Percentiles rank a stretch among this genome's conserved stretches.
These are phyloP conservation scores for Leucogyrophana mollusca DNA, from an alignment of 768 basidiomycete species.

Conservation along the genomic window DNA sequence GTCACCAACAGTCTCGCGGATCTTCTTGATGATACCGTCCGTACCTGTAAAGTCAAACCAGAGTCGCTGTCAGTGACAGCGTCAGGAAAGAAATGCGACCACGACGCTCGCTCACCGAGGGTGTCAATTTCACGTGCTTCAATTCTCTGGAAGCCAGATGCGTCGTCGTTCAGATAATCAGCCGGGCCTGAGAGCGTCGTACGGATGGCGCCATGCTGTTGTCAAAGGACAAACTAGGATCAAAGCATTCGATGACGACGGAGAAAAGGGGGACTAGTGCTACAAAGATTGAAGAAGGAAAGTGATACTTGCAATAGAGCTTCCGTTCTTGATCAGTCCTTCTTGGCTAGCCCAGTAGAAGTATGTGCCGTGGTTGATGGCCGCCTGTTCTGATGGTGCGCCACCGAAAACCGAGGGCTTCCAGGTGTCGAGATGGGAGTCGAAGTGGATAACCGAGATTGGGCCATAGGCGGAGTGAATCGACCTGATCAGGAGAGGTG, in stretches of 20 bases:
- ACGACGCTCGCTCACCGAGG: conserved; percentile 66
- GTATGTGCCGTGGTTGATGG: conserved; percentile 87
- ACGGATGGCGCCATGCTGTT: conserved; percentile 82
- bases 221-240: conserved; percentile 68
- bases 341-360: conserved; percentile 88
- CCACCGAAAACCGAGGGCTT: conserved; percentile 74
- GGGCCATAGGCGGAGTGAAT: conserved; percentile 76
- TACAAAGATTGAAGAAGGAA: conserved; percentile 27
- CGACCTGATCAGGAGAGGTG: conserved; percentile 46
- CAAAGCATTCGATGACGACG: conserved; percentile 42
- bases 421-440: conserved; percentile 83
- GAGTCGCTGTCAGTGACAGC: too few species aligned
- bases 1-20: conserved; percentile 73
- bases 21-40: conserved; percentile 76
- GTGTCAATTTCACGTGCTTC: conserved; percentile 85
- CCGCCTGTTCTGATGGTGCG: conserved; percentile 67
- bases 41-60: conserved; percentile 43
- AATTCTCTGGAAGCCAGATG: conserved; percentile 77
- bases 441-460: conserved; percentile 84
- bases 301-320: conserved; percentile 76
- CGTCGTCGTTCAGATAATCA: conserved; percentile 78
- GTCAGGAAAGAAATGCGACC: too few species aligned
- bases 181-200: conserved; percentile 77
- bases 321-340: conserved; percentile 74
- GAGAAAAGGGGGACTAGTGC: conserved; percentile 12